Evolutionary conservation across 805 yeast species (phyloP).

Genomic region (Lipomyces kockii): DNA sequence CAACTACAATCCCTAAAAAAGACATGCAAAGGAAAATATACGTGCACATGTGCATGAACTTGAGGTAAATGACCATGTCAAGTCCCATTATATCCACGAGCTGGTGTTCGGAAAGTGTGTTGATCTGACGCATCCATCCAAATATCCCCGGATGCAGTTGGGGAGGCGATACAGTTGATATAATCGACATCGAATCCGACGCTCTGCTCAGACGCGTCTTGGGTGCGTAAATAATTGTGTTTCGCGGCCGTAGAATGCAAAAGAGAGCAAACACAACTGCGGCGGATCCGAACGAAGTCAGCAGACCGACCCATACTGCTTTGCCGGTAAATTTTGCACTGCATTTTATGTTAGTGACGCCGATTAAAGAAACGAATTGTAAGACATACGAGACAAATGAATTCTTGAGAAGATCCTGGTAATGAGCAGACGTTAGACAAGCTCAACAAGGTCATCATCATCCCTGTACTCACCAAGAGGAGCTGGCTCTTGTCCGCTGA

Average conservation of each 20-base stretch:
- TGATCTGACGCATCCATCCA: conserved; percentile 40
- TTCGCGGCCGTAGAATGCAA: conserved; percentile 43
- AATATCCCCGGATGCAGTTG: conserved; percentile 33
- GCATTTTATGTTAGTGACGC: not conserved
- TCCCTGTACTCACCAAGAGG: conserved; percentile 12
- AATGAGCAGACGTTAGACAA: not conserved
- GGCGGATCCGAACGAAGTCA: conserved; percentile 46
- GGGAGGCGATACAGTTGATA: conserved; percentile 33
- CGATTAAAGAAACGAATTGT: not conserved
- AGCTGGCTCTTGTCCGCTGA: conserved; percentile 22
- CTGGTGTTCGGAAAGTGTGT: conserved; percentile 37
- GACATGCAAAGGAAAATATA: conserved; percentile 44
- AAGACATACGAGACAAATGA: conserved; percentile 25
- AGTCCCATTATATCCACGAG: conserved; percentile 44
- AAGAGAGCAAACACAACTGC: conserved; percentile 39
- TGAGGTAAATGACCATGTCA: conserved; percentile 46
- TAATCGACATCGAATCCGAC: conserved; percentile 7
- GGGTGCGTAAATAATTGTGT: conserved; percentile 45
- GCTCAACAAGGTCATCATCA: too few species aligned
- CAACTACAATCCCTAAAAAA: conserved; percentile 43
- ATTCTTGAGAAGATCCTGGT: conserved; percentile 23
- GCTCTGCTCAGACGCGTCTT: conserved; percentile 25
- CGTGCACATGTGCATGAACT: conserved; percentile 44
- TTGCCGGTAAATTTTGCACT: conserved; percentile 40
- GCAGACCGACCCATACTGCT: conserved; percentile 47